These are phyloP conservation scores for Dictyostelium citrinum DNA, from an alignment of 78 protist genomes.

Conservation along the genomic window DNA sequence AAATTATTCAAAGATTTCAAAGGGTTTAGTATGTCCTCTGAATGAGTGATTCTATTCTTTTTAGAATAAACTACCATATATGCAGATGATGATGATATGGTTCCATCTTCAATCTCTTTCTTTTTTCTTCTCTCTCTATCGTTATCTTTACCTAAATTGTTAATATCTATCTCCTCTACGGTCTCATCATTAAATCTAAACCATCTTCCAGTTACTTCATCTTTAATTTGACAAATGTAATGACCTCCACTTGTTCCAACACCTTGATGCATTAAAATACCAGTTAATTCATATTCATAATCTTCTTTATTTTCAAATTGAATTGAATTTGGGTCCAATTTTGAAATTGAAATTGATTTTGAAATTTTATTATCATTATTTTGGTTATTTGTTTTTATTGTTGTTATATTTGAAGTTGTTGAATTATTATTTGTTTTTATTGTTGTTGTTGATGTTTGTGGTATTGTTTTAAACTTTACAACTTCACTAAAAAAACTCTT, in stretches of 20 bases:
- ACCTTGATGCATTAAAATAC: slow-evolving; percentile 64
- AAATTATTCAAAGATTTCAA: not conserved
- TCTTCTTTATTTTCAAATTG: not conserved
- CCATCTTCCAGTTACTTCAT: slow-evolving; percentile 39
- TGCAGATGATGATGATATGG: slow-evolving; percentile 8
- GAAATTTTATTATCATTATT: not conserved
- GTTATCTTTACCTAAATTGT: slow-evolving; percentile 6
- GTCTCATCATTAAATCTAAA: slow-evolving; percentile 56
- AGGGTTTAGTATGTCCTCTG: not conserved
- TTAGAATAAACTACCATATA: slow-evolving; percentile 38
- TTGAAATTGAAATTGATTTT: not conserved
- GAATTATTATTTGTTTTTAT: not conserved
- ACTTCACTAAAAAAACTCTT: not conserved
- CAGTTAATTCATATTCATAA: slow-evolving; percentile 26
- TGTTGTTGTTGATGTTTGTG: not conserved
- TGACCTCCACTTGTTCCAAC: slow-evolving; percentile 36
- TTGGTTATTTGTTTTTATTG: not conserved
- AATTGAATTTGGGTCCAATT: not conserved
- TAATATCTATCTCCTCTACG: not conserved
- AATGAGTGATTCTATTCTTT: not conserved
- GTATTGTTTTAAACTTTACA: not conserved
- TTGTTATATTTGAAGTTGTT: no score
- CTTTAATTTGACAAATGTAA: slow-evolving; percentile 52
- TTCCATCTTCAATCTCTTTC: slow-evolving; percentile 33
- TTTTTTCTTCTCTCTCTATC: not conserved